Conservation (phyloP, 2,329 filamentous ascomycete genomes). For the Graphium sp. region DNA sequence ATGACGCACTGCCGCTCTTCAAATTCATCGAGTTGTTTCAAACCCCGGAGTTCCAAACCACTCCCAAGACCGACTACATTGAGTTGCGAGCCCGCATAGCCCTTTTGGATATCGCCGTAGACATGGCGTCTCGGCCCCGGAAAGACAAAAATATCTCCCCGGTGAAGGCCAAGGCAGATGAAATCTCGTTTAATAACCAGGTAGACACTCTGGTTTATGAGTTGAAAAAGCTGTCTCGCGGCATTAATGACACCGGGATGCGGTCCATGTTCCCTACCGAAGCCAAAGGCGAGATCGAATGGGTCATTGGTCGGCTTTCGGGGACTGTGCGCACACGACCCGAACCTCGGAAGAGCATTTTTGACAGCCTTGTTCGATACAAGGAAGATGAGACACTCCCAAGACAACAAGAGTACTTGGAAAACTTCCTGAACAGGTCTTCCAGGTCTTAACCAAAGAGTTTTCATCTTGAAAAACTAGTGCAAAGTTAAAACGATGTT, state of each 20-base stretch:
- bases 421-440: constrained; percentile 21
- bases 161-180: constrained; percentile 7
- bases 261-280: constrained; percentile 57
- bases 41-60: constrained; percentile 26
- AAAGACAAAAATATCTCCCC: constrained; percentile 13
- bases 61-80: constrained; percentile 42
- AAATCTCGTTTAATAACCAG: constrained; percentile 45
- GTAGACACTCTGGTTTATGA: constrained; percentile 49
- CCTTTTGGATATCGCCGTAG: constrained; percentile 61
- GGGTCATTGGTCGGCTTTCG: constrained; percentile 55
- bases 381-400: constrained; percentile 20
- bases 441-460: constrained; percentile 3
- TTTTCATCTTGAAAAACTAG: background rate
- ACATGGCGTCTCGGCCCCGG: constrained; percentile 30
- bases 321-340: constrained; percentile 52
- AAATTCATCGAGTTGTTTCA: constrained; percentile 27
- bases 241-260: constrained; percentile 60
- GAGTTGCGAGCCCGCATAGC: constrained; percentile 47
- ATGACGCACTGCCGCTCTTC: constrained; percentile 22
- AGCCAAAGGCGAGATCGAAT: constrained; percentile 60
- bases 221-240: constrained; percentile 38
- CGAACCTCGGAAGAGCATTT: constrained; percentile 34
- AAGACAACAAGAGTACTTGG: constrained; percentile 31
- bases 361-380: constrained; percentile 16
- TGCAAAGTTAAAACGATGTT: background rate